These are phyloP conservation scores for Cylindrotheca fusiformis DNA, from an alignment of 108 stramenopile species.

Conservation along the genomic window DNA sequence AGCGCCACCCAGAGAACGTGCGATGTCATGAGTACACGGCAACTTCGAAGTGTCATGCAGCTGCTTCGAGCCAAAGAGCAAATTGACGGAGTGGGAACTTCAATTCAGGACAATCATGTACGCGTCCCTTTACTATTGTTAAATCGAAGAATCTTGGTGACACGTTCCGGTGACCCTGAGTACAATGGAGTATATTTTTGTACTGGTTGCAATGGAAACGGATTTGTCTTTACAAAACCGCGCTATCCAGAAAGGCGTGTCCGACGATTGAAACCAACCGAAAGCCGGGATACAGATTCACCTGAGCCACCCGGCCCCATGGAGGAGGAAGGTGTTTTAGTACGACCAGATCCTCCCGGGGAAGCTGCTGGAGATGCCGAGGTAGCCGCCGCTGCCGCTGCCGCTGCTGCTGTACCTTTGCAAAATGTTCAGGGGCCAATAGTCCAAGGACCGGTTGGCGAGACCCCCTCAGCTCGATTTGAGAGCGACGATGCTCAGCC, in stretches of 20 bases:
- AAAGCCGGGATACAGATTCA: slow-evolving; percentile 7
- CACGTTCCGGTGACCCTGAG: slow-evolving; percentile 67
- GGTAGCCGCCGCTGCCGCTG: neutral
- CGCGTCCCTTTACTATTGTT: slow-evolving; percentile 68
- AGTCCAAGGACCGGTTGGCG: slow-evolving; percentile 19
- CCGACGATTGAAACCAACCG: slow-evolving; percentile 1
- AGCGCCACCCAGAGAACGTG: slow-evolving; percentile 59
- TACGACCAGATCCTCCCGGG: neutral
- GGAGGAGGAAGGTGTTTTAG: neutral
- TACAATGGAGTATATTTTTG: slow-evolving; percentile 84
- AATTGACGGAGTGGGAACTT: slow-evolving; percentile 46
- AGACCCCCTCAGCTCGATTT: slow-evolving; percentile 21
- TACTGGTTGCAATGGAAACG: slow-evolving; percentile 75
- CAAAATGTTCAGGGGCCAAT: too few relatives aligned
- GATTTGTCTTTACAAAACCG: slow-evolving; percentile 65
- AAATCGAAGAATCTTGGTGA: slow-evolving; percentile 47
- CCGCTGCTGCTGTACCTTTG: too few relatives aligned
- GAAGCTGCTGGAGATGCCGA: neutral
- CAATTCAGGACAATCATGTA: slow-evolving; percentile 30
- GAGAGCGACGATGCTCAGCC: slow-evolving; percentile 28
- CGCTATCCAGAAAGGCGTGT: slow-evolving; percentile 34
- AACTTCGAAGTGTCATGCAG: slow-evolving; percentile 61
- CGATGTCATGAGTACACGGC: slow-evolving; percentile 41
- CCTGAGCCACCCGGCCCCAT: neutral
- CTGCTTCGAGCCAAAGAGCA: slow-evolving; percentile 75